These are phyloP conservation scores for Eimeria maxima DNA, from an alignment of 169 alveolate genomes.

Conservation along the genomic window DNA sequence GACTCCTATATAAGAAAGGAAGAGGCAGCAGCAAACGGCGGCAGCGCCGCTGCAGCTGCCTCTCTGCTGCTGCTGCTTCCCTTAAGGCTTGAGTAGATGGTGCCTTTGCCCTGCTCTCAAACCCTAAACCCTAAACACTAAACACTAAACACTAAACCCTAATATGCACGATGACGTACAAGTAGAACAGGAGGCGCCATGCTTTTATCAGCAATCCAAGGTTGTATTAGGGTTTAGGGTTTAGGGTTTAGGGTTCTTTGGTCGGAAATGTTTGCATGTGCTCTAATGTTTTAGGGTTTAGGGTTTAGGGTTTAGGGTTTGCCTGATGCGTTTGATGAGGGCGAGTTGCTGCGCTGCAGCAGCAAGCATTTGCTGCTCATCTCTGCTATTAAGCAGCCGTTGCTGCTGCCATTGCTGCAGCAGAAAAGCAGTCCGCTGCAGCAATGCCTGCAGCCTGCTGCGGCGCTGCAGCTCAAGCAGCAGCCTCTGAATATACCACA, in stretches of 20 bases:
- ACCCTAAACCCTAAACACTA: constrained; percentile 38
- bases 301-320: constrained; percentile 43
- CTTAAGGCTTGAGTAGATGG: too few relatives aligned
- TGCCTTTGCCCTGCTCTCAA: not conserved
- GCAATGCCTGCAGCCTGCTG: too few relatives aligned
- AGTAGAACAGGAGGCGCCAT: too few relatives aligned
- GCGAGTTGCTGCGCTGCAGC: too few relatives aligned
- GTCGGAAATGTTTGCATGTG: too few relatives aligned
- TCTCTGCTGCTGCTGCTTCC: constrained; percentile 31
- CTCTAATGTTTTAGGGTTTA: constrained; percentile 3
- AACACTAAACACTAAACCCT: constrained; percentile 28
- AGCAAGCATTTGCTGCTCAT: too few relatives aligned
- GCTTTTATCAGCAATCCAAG: not conserved
- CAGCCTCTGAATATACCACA: not conserved
- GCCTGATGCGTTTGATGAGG: not conserved
- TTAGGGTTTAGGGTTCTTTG: too few relatives aligned
- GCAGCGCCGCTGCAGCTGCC: constrained; percentile 49
- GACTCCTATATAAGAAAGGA: not conserved
- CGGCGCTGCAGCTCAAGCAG: too few relatives aligned
- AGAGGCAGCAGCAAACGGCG: not conserved
- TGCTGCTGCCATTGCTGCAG: too few relatives aligned
- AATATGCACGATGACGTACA: not conserved
- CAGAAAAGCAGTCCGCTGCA: too few relatives aligned
- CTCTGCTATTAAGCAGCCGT: too few relatives aligned
- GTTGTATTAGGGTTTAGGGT: too few relatives aligned